Conservation (phyloP, 352 stramenopile genomes). For the Blastocystis sp. region DNA sequence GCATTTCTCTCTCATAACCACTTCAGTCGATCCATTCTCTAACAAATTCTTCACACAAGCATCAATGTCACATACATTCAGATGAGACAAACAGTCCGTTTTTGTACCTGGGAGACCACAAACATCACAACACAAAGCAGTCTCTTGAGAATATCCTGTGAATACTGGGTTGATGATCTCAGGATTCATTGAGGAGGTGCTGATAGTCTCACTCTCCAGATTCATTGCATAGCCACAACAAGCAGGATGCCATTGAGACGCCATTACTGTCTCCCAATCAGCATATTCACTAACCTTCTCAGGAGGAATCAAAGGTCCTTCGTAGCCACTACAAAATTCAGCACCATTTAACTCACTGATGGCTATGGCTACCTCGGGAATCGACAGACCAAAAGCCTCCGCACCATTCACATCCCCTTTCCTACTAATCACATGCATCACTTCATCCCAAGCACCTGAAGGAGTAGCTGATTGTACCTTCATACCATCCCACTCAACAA, state of each 20-base stretch:
- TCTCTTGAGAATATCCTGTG: neutral
- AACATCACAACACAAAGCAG: neutral
- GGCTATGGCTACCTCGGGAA: neutral
- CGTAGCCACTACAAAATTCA: neutral
- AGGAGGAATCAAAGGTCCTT: neutral
- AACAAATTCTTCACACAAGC: no score
- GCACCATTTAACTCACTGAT: neutral
- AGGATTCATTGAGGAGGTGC: neutral
- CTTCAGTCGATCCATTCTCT: no score
- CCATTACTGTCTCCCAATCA: neutral
- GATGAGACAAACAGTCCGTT: no score
- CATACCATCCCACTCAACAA: neutral
- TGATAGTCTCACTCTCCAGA: neutral
- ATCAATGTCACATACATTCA: no score
- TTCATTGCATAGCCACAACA: conserved; percentile 18
- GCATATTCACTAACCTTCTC: neutral
- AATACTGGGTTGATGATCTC: neutral
- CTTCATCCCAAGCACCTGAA: neutral
- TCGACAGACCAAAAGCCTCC: neutral
- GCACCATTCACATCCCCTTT: neutral
- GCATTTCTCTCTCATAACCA: neutral
- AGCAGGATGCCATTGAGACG: conserved; percentile 29
- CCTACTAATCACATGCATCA: neutral
- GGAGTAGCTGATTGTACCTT: neutral
- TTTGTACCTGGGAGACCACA: neutral